phyloP scores from a whole-genome alignment of 306 rosid species.

The Oemleria cerasiformis region DNA sequence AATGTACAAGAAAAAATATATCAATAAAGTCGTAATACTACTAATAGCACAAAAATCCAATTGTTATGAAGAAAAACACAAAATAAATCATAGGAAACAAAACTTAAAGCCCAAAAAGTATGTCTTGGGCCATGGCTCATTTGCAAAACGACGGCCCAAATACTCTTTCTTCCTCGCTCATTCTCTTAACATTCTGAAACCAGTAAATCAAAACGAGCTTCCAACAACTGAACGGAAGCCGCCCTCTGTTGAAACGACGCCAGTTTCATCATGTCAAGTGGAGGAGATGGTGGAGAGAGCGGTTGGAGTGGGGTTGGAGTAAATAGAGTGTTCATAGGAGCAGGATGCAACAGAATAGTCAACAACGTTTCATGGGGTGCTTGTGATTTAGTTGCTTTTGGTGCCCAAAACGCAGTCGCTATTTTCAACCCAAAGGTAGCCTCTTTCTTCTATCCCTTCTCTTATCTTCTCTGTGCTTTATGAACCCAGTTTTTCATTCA shows the following conservation, averaged over 20 bases:
- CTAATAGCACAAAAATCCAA: too few relatives aligned
- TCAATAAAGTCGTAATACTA: too few relatives aligned
- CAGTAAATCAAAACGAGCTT: not conserved
- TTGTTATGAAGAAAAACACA: too few relatives aligned
- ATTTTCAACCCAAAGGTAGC: conserved; percentile 78
- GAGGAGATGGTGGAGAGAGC: not conserved
- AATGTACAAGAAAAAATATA: too few relatives aligned
- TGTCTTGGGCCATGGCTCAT: not conserved
- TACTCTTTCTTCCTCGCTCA: not conserved
- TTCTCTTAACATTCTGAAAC: not conserved
- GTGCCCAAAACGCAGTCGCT: conserved; percentile 87
- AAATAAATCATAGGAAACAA: too few relatives aligned
- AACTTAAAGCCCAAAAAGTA: not conserved
- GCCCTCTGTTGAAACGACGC: conserved; percentile 13
- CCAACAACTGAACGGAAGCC: not conserved
- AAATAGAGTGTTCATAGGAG: conserved; percentile 71
- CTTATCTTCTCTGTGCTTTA: not conserved
- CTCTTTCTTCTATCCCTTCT: conserved; percentile 4
- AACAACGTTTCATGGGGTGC: conserved; percentile 95
- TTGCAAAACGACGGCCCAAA: not conserved
- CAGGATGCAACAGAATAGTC: conserved; percentile 87
- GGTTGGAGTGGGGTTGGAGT: conserved; percentile 35
- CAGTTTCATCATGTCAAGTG: not conserved
- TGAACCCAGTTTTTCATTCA: not conserved
- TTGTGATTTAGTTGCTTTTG: conserved; percentile 76